Evolutionary conservation across 208 protist genomes (phyloP).

Genomic region (Blastocrithidia nonstop): DNA sequence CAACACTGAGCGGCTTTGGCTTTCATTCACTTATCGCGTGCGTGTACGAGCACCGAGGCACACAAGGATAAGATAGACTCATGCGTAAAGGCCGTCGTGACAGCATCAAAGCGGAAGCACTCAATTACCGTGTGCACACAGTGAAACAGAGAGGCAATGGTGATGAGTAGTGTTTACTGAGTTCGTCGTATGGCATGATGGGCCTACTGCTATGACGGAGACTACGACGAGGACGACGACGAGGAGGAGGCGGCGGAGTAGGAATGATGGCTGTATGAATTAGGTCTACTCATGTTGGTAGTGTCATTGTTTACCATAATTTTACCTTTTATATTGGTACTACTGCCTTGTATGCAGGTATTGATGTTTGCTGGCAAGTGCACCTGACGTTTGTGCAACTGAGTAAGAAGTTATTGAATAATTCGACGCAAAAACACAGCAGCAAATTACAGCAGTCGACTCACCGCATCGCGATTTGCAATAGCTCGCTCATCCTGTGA

Average conservation of each 20-base stretch:
- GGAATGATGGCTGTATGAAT: no score
- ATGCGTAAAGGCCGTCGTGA: constrained; percentile 48
- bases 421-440: constrained; percentile 46
- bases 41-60: constrained; percentile 25
- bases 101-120: constrained; percentile 60
- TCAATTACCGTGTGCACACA: constrained; percentile 51
- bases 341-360: not conserved
- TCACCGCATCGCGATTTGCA: constrained; percentile 42
- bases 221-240: constrained; percentile 2
- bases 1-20: constrained; percentile 53
- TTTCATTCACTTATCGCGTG: constrained; percentile 48
- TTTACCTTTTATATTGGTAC: constrained; percentile 1
- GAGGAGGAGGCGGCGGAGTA: no score
- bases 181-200: constrained; percentile 3
- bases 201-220: not conserved
- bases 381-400: constrained; percentile 9
- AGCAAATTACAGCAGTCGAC: constrained; percentile 43
- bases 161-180: constrained; percentile 11
- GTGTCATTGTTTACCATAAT: not conserved
- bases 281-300: no score
- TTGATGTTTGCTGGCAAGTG: no score
- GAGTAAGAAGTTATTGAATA: constrained; percentile 18
- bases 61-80: constrained; percentile 59
- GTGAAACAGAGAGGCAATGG: constrained; percentile 57
- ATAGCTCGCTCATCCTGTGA: constrained; percentile 4